phyloP scores from a whole-genome alignment of 2,329 filamentous ascomycete species.

The Talaromyces sp. region DNA sequence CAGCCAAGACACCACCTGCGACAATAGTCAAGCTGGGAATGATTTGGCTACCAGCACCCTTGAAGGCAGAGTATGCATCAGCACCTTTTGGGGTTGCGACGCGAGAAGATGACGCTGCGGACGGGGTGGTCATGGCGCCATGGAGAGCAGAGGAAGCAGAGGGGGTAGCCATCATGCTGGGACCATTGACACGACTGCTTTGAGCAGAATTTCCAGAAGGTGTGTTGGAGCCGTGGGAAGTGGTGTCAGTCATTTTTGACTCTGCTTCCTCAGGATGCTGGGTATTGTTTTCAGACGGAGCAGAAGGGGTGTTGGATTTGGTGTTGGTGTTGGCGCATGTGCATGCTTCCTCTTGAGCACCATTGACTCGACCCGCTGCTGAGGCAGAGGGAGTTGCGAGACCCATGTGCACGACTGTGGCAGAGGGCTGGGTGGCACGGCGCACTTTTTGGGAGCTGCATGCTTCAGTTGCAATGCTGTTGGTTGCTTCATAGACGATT shows the following conservation, averaged over 20 bases:
- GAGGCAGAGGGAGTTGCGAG: slow-evolving; percentile 11
- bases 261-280: background rate
- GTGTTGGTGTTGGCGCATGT: slow-evolving; percentile 10
- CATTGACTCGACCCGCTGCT: slow-evolving; percentile 9
- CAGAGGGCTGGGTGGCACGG: slow-evolving; percentile 12
- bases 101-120: background rate
- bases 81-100: slow-evolving; percentile 7
- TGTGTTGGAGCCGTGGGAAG: background rate
- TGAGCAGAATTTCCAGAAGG: background rate
- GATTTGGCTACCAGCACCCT: slow-evolving; percentile 12
- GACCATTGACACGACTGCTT: slow-evolving; percentile 12
- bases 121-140: background rate
- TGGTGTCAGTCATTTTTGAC: background rate
- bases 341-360: slow-evolving; percentile 12
- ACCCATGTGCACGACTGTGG: slow-evolving; percentile 6
- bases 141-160: slow-evolving; percentile 11
- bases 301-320: background rate
- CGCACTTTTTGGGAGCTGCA: slow-evolving; percentile 15
- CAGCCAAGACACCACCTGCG: slow-evolving; percentile 11
- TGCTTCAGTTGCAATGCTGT: slow-evolving; percentile 10
- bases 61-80: slow-evolving; percentile 11
- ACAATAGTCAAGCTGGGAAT: slow-evolving; percentile 15
- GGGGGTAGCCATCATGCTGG: slow-evolving; percentile 3
- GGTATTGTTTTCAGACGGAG: background rate
- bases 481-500: background rate